Evolutionary conservation across 306 rosid species (phyloP).

Genomic region (Dicorynia guianensis): DNA sequence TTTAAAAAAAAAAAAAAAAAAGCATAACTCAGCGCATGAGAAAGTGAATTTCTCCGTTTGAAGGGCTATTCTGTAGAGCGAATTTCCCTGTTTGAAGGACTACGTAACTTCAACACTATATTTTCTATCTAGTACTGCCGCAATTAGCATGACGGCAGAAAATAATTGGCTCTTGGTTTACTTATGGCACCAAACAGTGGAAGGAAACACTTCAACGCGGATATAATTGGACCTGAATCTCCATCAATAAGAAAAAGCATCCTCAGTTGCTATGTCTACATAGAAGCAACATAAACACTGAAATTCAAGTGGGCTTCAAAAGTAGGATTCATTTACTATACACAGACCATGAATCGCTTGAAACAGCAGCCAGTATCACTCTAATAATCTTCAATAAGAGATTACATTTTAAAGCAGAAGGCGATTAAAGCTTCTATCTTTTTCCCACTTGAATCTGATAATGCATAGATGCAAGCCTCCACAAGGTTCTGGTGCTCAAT

Average conservation of each 20-base stretch:
- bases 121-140: not conserved
- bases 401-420: conserved; percentile 1
- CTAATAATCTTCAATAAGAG: not conserved
- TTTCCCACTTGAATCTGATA: conserved; percentile 20
- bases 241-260: not conserved
- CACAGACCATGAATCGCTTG: not conserved
- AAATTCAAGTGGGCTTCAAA: conserved; percentile 1
- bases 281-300: conserved; percentile 11
- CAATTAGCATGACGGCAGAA: too few species aligned
- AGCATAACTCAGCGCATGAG: too few species aligned
- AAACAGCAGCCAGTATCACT: conserved; percentile 10
- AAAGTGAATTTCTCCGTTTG: too few species aligned
- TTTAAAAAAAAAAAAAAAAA: too few species aligned
- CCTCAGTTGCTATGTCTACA: conserved; percentile 1
- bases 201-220: not conserved
- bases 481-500: conserved; percentile 26
- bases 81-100: too few species aligned
- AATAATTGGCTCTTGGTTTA: not conserved
- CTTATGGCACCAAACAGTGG: not conserved
- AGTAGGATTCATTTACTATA: conserved; percentile 8
- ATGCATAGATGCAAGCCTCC: conserved; percentile 19
- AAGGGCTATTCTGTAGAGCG: too few species aligned
- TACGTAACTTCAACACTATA: not conserved
- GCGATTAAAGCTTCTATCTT: conserved; percentile 8
- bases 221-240: not conserved